Conservation (phyloP, 257 asterid species). For the Capsicum chinense region DNA sequence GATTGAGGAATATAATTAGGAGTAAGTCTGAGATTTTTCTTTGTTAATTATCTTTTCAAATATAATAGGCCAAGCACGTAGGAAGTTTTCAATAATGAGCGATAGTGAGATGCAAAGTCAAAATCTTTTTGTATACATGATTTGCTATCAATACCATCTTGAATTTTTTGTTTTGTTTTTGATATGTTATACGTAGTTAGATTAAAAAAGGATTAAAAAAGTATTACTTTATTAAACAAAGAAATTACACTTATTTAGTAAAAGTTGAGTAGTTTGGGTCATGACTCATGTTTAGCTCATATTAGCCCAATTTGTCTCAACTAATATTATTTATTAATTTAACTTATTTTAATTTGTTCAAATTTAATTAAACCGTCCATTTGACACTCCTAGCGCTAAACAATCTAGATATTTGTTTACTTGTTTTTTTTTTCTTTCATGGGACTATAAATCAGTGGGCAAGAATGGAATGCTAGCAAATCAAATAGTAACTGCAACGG, state of each 20-base stretch:
- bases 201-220: too few relatives aligned
- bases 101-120: too few relatives aligned
- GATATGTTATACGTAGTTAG: too few relatives aligned
- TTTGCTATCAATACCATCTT: neutral
- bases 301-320: neutral
- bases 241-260: too few relatives aligned
- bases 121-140: too few relatives aligned
- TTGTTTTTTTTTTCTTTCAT: neutral
- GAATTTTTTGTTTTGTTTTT: neutral
- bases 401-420: neutral
- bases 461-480: slow-evolving; percentile 60
- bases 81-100: neutral
- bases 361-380: too few relatives aligned
- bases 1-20: neutral
- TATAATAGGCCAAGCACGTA: neutral
- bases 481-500: slow-evolving; percentile 48
- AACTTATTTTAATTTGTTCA: neutral
- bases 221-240: neutral
- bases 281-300: neutral
- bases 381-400: too few relatives aligned
- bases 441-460: slow-evolving; percentile 45
- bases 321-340: neutral
- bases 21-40: too few relatives aligned
- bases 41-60: too few relatives aligned
- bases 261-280: neutral